A percentile compares a stretch with the other conserved stretches of the same genome.
Conservation (phyloP, 306 rosid genomes). For the Comarum palustre region DNA sequence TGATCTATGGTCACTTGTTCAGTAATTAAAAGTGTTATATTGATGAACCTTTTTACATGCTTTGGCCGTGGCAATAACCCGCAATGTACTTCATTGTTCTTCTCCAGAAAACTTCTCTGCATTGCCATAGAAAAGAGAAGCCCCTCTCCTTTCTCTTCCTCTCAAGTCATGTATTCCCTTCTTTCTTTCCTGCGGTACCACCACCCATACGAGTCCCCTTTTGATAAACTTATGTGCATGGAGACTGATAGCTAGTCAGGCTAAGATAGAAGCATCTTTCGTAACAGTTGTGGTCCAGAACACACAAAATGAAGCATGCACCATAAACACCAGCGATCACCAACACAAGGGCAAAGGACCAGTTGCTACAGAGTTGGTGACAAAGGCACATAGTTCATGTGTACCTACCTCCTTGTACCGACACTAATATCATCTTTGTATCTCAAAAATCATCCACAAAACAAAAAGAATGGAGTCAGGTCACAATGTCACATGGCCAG, state of each 20-base stretch:
- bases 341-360: neutral
- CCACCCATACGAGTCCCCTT: neutral
- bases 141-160: neutral
- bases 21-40: no score
- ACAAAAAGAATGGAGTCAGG: neutral
- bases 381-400: neutral
- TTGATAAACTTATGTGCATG: neutral
- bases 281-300: slow-evolving; percentile 4
- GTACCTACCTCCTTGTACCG: neutral
- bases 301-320: neutral
- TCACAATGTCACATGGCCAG: slow-evolving; percentile 54
- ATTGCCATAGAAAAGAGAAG: neutral
- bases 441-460: slow-evolving; percentile 3
- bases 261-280: neutral
- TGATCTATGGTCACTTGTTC: no score
- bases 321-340: neutral
- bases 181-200: neutral
- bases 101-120: neutral
- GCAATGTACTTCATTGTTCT: neutral
- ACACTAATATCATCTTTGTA: neutral
- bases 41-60: neutral
- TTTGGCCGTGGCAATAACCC: neutral
- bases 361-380: neutral
- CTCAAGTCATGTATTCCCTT: neutral
- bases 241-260: neutral